Evolutionary conservation across 1,139 yeast genomes (phyloP).

Genomic region (Geotrichum citri-aurantii): DNA sequence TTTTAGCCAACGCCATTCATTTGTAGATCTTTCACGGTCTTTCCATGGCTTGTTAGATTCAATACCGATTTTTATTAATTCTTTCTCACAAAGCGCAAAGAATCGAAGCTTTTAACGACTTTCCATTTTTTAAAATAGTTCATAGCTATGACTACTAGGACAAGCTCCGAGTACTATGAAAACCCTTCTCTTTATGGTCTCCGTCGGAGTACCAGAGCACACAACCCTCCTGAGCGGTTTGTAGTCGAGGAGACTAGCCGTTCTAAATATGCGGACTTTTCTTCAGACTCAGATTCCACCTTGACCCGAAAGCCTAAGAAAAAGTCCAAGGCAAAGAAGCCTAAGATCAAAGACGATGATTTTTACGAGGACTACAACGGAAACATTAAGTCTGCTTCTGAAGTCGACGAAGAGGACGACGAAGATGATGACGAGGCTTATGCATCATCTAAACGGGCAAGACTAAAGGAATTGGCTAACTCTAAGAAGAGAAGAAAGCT

Average conservation of each 20-base stretch:
- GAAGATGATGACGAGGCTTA: constrained; percentile 36
- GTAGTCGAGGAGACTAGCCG: constrained; percentile 36
- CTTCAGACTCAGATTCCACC: constrained; percentile 12
- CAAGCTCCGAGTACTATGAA: constrained; percentile 21
- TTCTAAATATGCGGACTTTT: constrained; percentile 9
- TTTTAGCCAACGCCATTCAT: neutral
- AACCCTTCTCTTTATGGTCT: constrained; percentile 90
- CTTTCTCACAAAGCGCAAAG: neutral
- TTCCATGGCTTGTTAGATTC: neutral
- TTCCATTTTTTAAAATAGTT: neutral
- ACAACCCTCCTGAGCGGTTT: constrained; percentile 45
- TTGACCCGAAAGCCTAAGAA: constrained; percentile 12
- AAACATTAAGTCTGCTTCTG: constrained; percentile 19
- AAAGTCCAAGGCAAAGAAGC: constrained; percentile 10
- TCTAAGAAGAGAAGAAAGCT: constrained; percentile 26
- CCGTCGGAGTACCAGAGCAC: constrained; percentile 77
- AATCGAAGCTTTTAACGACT: neutral
- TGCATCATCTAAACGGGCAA: constrained; percentile 24
- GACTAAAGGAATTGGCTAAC: constrained; percentile 16
- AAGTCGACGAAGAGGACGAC: constrained; percentile 31
- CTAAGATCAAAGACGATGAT: constrained; percentile 16
- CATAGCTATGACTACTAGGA: constrained; percentile 12
- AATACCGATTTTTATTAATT: neutral
- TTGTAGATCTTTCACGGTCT: neutral
- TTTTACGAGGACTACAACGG: constrained; percentile 19